Base-by-base conservation (phyloP, 176 grass and related monocot genomes). In the Echinochloa phyllopogon region DNA sequence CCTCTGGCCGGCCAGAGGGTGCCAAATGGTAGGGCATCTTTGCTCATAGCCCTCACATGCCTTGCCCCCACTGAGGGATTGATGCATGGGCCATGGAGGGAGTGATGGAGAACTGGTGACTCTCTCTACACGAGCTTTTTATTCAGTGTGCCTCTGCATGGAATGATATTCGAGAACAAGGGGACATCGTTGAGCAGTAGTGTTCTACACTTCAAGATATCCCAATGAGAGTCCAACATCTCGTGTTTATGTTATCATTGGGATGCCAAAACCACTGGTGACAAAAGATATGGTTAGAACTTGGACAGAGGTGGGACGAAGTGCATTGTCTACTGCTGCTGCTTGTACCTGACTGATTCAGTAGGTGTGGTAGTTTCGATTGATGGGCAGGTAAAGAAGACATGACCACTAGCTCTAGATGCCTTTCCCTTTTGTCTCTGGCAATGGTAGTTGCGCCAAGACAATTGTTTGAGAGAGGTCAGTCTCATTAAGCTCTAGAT, bases 11-110 rank as follows among this genome's bases (percentile, higher is more conserved):
- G 15, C 82, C 73, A 23, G 66, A 64, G 70, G 41, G 27, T 2
- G 52, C 78, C 80, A 76, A 74, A 41, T 38, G 36, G 53, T 58
- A 39, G 76, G 63, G 66, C 79, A 90, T 90, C 84, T 87, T 74
- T 18, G 67, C 65, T 83, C 38, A 5, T 77, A 77, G 71, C 55
- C 65, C 38, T 82, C 89, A 91, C 85, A 91, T 88, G 89, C 71
- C 45, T 48, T 76, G 76, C 85, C 43, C 23, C 36, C 72, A 0
- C 36, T 20, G 51, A 44, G 15, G 6, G 21, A 21, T 3, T 47
- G 24, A 42, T 52, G 8, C 71, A 37, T 11, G 1, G 29, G 29
- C 29, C 29, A 33, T 33, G 29, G 29, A 33, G 29, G 49, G 18
- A 9, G 52, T 8, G 6, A 50, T 16, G 18, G 8, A 38, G 10